These are phyloP conservation scores for Pyrenophora teres DNA, from an alignment of 2,329 filamentous ascomycete genomes.

Conservation along the genomic window DNA sequence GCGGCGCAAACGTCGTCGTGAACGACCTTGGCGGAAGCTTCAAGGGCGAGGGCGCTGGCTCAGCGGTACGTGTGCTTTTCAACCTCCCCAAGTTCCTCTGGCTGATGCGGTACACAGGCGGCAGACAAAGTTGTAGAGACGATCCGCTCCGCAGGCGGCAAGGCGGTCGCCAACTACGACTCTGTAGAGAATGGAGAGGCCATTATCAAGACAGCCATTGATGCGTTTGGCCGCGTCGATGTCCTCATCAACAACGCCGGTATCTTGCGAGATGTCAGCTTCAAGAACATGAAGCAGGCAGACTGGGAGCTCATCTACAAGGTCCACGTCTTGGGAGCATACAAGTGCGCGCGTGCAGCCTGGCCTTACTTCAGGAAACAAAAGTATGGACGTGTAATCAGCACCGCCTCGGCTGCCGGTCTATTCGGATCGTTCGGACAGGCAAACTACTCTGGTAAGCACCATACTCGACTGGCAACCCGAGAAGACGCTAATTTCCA, in stretches of 20 bases:
- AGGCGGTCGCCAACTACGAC: slow-evolving; percentile 98
- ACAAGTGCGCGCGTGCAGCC: slow-evolving; percentile 92
- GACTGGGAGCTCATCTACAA: slow-evolving; percentile 96
- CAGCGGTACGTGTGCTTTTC: slow-evolving; percentile 66
- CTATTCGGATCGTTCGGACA: slow-evolving; percentile 96
- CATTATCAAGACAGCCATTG: slow-evolving; percentile 88
- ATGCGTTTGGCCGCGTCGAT: slow-evolving; percentile 84
- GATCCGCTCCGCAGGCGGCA: slow-evolving; percentile 86
- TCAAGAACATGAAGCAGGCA: slow-evolving; percentile 97
- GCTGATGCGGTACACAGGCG: slow-evolving; percentile 57
- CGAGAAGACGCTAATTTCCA: slow-evolving; percentile 27
- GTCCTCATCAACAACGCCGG: slow-evolving; percentile 97
- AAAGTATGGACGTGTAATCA: slow-evolving; percentile 96
- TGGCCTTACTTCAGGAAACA: slow-evolving; percentile 99
- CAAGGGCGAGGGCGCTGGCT: slow-evolving; percentile 87
- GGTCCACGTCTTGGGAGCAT: slow-evolving; percentile 90
- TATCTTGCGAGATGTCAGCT: slow-evolving; percentile 91
- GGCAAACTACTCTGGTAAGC: slow-evolving; percentile 82
- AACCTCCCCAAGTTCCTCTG: neutral
- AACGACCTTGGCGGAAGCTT: slow-evolving; percentile 94
- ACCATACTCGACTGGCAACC: neutral
- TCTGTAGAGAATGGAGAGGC: slow-evolving; percentile 88
- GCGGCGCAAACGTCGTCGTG: slow-evolving; percentile 92
- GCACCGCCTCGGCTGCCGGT: slow-evolving; percentile 93
- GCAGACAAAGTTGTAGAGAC: slow-evolving; percentile 82